Conservation (phyloP, 495 filamentous ascomycete species). For the Trypethelium eluteriae region DNA sequence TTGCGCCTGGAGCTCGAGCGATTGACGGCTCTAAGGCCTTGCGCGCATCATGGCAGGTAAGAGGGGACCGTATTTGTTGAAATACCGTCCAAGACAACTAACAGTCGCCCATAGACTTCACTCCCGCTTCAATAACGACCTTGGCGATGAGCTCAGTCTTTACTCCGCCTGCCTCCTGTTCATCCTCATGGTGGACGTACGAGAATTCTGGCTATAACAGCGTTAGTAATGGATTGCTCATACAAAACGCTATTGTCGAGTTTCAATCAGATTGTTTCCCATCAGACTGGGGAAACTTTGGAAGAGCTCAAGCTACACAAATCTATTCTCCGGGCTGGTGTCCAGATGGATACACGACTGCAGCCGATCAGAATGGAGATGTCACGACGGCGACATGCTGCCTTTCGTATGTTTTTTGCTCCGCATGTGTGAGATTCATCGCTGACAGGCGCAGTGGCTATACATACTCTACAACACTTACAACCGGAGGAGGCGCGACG, state of each 20-base stretch:
- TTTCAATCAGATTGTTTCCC: constrained; percentile 4
- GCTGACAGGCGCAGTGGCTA: constrained; percentile 4
- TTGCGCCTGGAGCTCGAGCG: background rate
- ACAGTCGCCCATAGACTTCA: background rate
- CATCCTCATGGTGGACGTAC: background rate
- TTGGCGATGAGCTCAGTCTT: background rate
- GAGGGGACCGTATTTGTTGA: background rate
- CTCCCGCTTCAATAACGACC: background rate
- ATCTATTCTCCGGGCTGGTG: constrained; percentile 3
- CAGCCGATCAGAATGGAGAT: background rate
- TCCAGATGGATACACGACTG: background rate
- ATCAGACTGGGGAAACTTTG: background rate
- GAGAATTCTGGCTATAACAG: constrained; percentile 3
- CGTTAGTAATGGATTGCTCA: constrained; percentile 5
- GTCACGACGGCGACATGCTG: background rate
- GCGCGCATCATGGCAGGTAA: constrained; percentile 2
- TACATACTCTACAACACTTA: constrained; percentile 1
- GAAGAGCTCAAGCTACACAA: constrained; percentile 7
- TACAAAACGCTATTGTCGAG: background rate
- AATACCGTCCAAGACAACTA: no score
- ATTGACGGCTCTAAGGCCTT: background rate
- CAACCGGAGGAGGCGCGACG: background rate
- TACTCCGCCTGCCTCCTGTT: constrained; percentile 1
- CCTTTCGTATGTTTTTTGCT: background rate
- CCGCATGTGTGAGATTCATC: background rate